Base-by-base conservation (phyloP, 495 filamentous ascomycete species). In the Xeromyces bisporus region DNA sequence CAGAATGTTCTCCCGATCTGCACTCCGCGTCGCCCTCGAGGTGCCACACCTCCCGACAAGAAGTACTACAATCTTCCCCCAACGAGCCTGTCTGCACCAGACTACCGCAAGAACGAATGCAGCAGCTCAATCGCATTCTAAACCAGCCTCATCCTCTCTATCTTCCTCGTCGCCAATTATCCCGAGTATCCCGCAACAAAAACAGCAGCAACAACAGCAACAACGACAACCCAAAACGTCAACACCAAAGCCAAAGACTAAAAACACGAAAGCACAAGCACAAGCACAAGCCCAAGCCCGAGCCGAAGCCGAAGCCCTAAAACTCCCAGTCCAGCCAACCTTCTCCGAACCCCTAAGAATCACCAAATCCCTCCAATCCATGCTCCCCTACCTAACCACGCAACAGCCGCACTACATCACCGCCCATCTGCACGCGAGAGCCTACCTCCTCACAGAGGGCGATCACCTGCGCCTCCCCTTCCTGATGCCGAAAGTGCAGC, bases 401-500 rank as follows among this genome's bases (percentile, higher is more conserved):
- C 89, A 97, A 54, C 64, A 71, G 6, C 62, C 71, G 0, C 83
- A 92, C 68, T 97, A 91, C 67, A 71, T 89, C 36, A 78, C 75
- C 15, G 66, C 79, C 7, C 81, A 89, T 56, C 73, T 97, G 44
- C 83, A 97, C 60, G 77, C 72, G 3, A 66, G 66, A 12, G 83
- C 85, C 11, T 97, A 93, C 68, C 83, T 96, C 3, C 68, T 96
- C 38, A 96, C 84, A 0, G 57, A 55, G 20, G 91, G 89, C 38
- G 89, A 96, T 51, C 67, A 66, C 23, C 41, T 97, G 1, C 81
- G 83, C n/a, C 72, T 97, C 25, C 91, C 89, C n/a, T 96, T 96
- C 67, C 70, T 70, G 40, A 84, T 96, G 78, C 75, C 77, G 15
- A 73, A 70, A 16, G 87, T 91, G 1, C 56, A 66, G 31, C 72